These are phyloP conservation scores for Rhodotorula diobovata DNA, from an alignment of 768 basidiomycete species.

Conservation along the genomic window DNA sequence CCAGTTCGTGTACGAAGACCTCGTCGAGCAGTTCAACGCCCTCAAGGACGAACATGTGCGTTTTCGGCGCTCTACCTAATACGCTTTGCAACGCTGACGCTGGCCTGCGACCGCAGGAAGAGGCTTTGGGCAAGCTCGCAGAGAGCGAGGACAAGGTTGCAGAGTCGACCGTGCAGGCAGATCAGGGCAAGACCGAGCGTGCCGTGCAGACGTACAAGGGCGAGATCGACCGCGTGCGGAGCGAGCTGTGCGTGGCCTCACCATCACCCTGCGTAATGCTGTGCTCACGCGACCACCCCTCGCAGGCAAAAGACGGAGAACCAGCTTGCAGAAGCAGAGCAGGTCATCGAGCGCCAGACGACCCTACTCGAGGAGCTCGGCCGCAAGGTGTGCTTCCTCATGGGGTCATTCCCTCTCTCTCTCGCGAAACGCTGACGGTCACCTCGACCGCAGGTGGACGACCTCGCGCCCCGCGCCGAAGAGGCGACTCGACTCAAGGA, in stretches of 20 bases:
- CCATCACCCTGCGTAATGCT: not conserved
- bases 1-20: conserved; percentile 69
- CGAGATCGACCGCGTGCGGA: conserved; percentile 74
- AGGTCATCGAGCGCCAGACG: conserved; percentile 76
- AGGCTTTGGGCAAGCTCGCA: conserved; percentile 46
- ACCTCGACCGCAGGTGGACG: conserved; percentile 55
- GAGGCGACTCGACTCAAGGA: conserved; percentile 79
- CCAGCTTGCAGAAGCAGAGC: conserved; percentile 72
- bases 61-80: not conserved
- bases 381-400: conserved; percentile 52
- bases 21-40: conserved; percentile 69
- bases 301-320: conserved; percentile 92
- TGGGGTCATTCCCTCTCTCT: too few species aligned
- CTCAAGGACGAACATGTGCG: conserved; percentile 53
- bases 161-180: not conserved
- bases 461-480: conserved; percentile 71
- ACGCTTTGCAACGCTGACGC: not conserved
- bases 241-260: conserved; percentile 67
- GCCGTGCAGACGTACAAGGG: conserved; percentile 57
- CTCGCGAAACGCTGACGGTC: not conserved
- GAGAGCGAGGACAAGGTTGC: not conserved
- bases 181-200: conserved; percentile 7
- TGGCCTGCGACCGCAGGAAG: conserved; percentile 53
- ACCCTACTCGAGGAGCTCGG: conserved; percentile 65
- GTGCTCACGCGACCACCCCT: not conserved